These are phyloP conservation scores for Debaryomyces singareniensis DNA, from an alignment of 1,139 yeast genomes.

Conservation along the genomic window DNA sequence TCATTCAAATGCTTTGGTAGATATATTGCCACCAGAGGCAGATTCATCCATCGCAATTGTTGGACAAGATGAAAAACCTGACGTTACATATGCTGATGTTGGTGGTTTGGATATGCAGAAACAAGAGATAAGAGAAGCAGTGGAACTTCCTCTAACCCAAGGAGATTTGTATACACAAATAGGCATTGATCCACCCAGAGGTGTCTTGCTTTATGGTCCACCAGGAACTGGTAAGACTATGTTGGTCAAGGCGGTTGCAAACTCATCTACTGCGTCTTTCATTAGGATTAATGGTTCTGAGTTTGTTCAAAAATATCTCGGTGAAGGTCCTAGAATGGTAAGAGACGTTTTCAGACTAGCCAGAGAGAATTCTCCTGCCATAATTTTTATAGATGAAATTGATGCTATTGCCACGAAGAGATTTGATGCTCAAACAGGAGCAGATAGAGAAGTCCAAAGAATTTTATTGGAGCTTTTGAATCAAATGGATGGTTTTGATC, in stretches of 20 bases:
- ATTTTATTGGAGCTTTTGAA: slow-evolving; percentile 90
- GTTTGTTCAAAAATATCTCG: slow-evolving; percentile 94
- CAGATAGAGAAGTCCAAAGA: slow-evolving; percentile 99
- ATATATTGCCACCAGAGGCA: slow-evolving; percentile 97
- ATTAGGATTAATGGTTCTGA: slow-evolving; percentile 97
- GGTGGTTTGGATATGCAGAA: slow-evolving; percentile 99
- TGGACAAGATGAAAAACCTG: slow-evolving; percentile 91
- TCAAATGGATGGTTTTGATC: slow-evolving; percentile 99
- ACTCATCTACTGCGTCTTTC: slow-evolving; percentile 90
- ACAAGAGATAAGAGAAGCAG: slow-evolving; percentile 98
- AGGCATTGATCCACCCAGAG: slow-evolving; percentile 98
- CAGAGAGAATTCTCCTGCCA: slow-evolving; percentile 93
- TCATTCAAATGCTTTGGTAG: slow-evolving; percentile 95
- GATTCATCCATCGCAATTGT: slow-evolving; percentile 94
- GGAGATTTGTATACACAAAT: slow-evolving; percentile 94
- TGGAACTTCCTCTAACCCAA: slow-evolving; percentile 92
- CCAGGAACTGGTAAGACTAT: slow-evolving; percentile 99
- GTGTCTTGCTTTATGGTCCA: slow-evolving; percentile 94
- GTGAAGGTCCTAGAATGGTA: slow-evolving; percentile 99
- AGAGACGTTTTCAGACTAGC: slow-evolving; percentile 97
- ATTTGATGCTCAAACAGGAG: slow-evolving; percentile 99
- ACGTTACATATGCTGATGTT: slow-evolving; percentile 85
- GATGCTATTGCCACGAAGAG: slow-evolving; percentile 99
- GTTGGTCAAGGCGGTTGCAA: slow-evolving; percentile 98
- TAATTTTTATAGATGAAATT: slow-evolving; percentile 95